Evolutionary conservation across 2,329 filamentous ascomycete species (phyloP), one percentile per base, ranked within the genome.

Genomic region (Colletotrichum euphorbiae): DNA sequence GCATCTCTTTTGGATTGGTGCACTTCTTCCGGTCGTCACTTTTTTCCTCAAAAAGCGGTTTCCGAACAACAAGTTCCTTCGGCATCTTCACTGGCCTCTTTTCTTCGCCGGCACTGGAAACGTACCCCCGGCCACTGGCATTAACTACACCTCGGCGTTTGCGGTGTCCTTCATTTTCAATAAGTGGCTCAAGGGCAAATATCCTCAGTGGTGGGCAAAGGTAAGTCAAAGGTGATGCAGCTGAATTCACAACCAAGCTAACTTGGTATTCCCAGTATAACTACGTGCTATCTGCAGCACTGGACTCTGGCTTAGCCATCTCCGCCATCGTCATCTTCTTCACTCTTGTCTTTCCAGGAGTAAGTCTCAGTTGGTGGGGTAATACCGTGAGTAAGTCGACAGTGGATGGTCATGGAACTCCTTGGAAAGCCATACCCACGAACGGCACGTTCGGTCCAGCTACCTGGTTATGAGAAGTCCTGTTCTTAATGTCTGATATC

Each of bases 1-100:
- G 17, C 82, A 85, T 69, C 84, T 85, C 72, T 85, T 85, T 76
- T 85, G 82, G 80, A 82, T 86, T 21, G 84, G 65, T 24, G 65
- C 65, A 1, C 11, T 68, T 5, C 13, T 68, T 9, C 65, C 65
- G 2, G 17, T 68, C 4, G 50, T 68, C 12, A 68, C 65, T 3
- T 68, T 68, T 21, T 68, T 68, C 11, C 54, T 68, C 15, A 64
- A 58, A 38, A 68, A 58, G 5, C 15, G 52, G 2, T 64, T 58
- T 6, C 60, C 65, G 15, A 15, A 40, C 13, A 68, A 46, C 6
- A 64, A 48, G 3, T 64, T 68, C 4, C 52, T 68, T 7, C 28
- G 38, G 0, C 28, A 68, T 7, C 65, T 68, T 6, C 65, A 68
- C 45, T 68, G 65, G 65, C 65, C 65, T 2, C 60, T 68, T 2